phyloP scores from a whole-genome alignment of 805 yeast species.

The Wickerhamiella brachini region DNA sequence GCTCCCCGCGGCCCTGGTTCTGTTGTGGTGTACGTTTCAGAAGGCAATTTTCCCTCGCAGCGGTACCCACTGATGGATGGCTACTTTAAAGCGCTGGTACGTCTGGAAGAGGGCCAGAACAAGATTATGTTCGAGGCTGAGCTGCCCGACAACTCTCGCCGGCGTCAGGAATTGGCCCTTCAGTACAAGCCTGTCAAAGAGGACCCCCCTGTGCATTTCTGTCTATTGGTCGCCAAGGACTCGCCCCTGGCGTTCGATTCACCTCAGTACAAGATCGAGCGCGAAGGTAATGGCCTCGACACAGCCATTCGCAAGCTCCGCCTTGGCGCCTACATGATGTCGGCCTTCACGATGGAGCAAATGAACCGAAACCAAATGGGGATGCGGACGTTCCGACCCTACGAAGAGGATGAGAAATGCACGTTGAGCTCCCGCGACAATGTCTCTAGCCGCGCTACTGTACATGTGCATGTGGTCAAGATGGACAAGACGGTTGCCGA shows the following conservation, averaged over 20 bases:
- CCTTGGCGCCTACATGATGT: conserved; percentile 78
- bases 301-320: conserved; percentile 61
- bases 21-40: conserved; percentile 32
- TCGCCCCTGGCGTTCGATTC: conserved; percentile 60
- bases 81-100: conserved; percentile 61
- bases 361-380: conserved; percentile 72
- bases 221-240: conserved; percentile 63
- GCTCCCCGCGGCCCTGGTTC: conserved; percentile 24
- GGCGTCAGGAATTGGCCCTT: conserved; percentile 24
- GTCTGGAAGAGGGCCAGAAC: conserved; percentile 59
- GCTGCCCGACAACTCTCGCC: conserved; percentile 9
- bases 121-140: conserved; percentile 33
- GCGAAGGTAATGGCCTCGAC: conserved; percentile 53
- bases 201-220: conserved; percentile 70
- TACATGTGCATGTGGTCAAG: conserved; percentile 66
- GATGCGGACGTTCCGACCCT: conserved; percentile 59
- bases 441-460: conserved; percentile 35
- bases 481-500: conserved; percentile 55
- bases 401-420: conserved; percentile 45
- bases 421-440: conserved; percentile 38
- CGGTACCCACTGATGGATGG: conserved; percentile 55
- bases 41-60: conserved; percentile 47
- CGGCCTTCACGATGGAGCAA: conserved; percentile 82
- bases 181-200: conserved; percentile 42
- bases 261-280: conserved; percentile 29